Base-by-base conservation (phyloP, 2,329 filamentous ascomycete species). In the Neonectria sp. region DNA sequence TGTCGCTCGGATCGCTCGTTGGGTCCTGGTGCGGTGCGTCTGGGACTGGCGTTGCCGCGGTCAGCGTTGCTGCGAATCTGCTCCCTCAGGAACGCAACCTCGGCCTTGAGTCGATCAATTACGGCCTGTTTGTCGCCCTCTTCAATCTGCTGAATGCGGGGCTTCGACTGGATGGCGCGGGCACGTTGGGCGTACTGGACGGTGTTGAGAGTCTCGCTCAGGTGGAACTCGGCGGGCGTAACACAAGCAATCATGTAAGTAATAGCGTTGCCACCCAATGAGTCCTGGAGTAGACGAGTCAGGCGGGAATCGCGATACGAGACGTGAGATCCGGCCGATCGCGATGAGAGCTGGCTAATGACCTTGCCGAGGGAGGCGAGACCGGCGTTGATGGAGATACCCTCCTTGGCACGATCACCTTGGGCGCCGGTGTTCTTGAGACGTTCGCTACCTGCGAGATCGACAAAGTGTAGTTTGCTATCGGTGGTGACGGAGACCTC, bases 211-310 rank as follows among this genome's bases (percentile, higher is more conserved):
- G 97, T 98, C 82, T 99, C 96, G 82, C 95, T 98, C 51, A 99
- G 86, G 79, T 99, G 96, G 78, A 99, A 99, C 79, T 98, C 95
- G 15, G 95, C 94, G 0, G 95, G 95, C 1, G 95, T 99, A 33
- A 99, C 95, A 82, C 96, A 99, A 9, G 96, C 96, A 82, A 99
- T 96, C 96, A 99, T 98, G 83, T 98, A 99, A 1, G 96, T 99
- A 78, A 98, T 97, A 40, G 96, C 96, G 79, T 97, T 98, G 5
- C 96, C 96, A 64, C 96, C 96, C 6, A 99, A 87, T 0, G 96
- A 99, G 81, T 99, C 96, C 84, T 99, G 96, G 21, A 99, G 89
- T 27, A 99, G 86, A 67, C 96, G 92, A 12, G 96, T 99, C 74
- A 99, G 90, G 79, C 95, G 95, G n/a, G 96, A 98, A 82, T 99